Evolutionary conservation across 2,329 filamentous ascomycete genomes (phyloP), one percentile per base, ranked within the genome.

Genomic region (Neoarthrinium moseri): DNA sequence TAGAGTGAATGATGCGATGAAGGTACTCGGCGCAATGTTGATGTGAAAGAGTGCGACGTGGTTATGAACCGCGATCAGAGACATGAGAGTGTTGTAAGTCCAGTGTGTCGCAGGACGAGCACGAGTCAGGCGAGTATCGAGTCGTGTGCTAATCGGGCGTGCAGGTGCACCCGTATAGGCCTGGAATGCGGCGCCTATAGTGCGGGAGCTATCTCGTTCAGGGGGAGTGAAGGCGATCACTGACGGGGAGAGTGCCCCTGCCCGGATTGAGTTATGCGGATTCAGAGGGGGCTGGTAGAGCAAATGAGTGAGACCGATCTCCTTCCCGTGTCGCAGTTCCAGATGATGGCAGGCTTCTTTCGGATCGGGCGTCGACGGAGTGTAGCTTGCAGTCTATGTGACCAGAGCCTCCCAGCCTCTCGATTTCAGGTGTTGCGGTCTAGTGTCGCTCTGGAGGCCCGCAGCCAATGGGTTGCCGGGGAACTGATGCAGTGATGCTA

Each of bases 31-130:
- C 32, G 78, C 76, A 62, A 83, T 74, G 56, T 69, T 75, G 58
- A 83, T 70, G 65, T 73, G 82, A 61, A 83, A 61, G 55, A 83
- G 72, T 47, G 78, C 78, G 61, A 83, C 72, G 73, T 81, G 77
- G 65, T 78, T 83, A 66, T 81, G 78, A 54, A 83, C 74, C 43
- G 77, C 78, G 55, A 83, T 66, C 62, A 83, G 69, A 48, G 79
- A 78, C 69, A 49, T 49, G 34, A 29, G 38, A 23, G 32, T 21
- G 32, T 24, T 23, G n/a, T n/a, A 13, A 29, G 22, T 74, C 74
- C 78, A 82, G 81, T 60, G 66, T 66, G 63, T 53, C 54, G 53
- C 53, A 34, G 38, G 23, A 21, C 24, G 37, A 40, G 35, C 15
- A 35, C 38, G 13, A 24, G 6, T 27, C 18, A 20, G 15, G 11